phyloP scores from a whole-genome alignment of 1,284 basidiomycete species.

The Cutaneotrichosporon daszewskae region DNA sequence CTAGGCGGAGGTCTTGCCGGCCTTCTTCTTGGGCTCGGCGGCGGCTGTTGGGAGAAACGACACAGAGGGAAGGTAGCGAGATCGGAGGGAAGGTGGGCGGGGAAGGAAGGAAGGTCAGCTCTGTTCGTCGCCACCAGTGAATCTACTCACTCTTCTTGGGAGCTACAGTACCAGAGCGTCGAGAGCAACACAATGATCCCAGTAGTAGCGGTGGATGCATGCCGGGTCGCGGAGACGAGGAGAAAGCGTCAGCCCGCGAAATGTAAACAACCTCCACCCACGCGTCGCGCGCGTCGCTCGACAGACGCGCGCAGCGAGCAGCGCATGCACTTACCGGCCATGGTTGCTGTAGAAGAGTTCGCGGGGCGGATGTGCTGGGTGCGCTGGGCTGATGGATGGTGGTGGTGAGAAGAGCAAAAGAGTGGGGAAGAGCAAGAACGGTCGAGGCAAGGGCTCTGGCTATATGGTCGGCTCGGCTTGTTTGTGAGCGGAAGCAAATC shows the following conservation, averaged over 20 bases:
- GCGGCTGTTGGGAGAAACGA: constrained; percentile 13
- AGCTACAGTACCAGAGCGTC: too few species aligned
- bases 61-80: not conserved
- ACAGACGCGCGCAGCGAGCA: constrained; percentile 14
- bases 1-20: constrained; percentile 38
- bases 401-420: too few species aligned
- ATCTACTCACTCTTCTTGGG: too few species aligned
- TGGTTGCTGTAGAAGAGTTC: constrained; percentile 6
- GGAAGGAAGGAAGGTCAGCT: too few species aligned
- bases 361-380: constrained; percentile 1
- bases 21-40: constrained; percentile 31
- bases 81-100: not conserved
- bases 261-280: constrained; percentile 20
- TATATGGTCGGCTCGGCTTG: too few species aligned
- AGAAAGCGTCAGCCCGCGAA: not conserved
- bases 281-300: constrained; percentile 1
- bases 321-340: constrained; percentile 39
- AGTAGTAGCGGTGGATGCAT: not conserved
- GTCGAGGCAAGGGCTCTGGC: too few species aligned
- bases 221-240: not conserved
- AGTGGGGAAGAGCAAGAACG: too few species aligned
- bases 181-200: too few species aligned
- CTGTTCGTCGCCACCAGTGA: too few species aligned
- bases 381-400: too few species aligned
- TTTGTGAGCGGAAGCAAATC: too few species aligned